These are phyloP conservation scores for Termitomyces sp. DNA, from an alignment of 768 basidiomycete genomes.

Conservation along the genomic window DNA sequence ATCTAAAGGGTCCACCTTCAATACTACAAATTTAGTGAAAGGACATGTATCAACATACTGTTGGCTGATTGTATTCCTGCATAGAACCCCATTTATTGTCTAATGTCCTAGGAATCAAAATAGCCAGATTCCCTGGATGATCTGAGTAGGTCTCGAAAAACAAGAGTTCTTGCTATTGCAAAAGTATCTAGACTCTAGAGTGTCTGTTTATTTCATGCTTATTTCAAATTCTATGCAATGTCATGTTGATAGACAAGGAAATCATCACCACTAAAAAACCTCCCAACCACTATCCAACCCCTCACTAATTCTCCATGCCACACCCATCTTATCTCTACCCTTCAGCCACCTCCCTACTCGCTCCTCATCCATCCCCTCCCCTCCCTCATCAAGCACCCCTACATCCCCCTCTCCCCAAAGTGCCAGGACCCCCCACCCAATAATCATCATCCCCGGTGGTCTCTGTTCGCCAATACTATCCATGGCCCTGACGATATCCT, in stretches of 20 bases:
- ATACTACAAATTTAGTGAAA: neutral
- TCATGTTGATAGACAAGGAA: too few species aligned
- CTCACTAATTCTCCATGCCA: conserved; percentile 61
- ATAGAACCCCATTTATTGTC: neutral
- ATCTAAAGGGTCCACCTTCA: neutral
- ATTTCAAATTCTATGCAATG: too few species aligned
- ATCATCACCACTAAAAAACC: conserved; percentile 7
- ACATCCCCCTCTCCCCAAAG: conserved; percentile 73
- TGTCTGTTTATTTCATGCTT: too few species aligned
- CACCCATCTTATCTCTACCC: conserved; percentile 31
- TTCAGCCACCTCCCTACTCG: conserved; percentile 61
- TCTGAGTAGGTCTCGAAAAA: too few species aligned
- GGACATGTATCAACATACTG: neutral
- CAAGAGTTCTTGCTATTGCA: too few species aligned
- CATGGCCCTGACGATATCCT: conserved; percentile 65
- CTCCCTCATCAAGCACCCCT: conserved; percentile 61
- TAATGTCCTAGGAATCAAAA: neutral
- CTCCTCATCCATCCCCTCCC: conserved; percentile 36
- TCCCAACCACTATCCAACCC: conserved; percentile 50
- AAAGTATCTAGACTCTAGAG: too few species aligned
- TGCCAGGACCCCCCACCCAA: conserved; percentile 88
- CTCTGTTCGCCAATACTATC: conserved; percentile 79
- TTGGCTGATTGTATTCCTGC: neutral
- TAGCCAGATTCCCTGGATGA: too few species aligned
- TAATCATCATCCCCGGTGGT: conserved; percentile 93